These are phyloP conservation scores for Candida suzukii DNA, from an alignment of 805 yeast species.

Conservation along the genomic window DNA sequence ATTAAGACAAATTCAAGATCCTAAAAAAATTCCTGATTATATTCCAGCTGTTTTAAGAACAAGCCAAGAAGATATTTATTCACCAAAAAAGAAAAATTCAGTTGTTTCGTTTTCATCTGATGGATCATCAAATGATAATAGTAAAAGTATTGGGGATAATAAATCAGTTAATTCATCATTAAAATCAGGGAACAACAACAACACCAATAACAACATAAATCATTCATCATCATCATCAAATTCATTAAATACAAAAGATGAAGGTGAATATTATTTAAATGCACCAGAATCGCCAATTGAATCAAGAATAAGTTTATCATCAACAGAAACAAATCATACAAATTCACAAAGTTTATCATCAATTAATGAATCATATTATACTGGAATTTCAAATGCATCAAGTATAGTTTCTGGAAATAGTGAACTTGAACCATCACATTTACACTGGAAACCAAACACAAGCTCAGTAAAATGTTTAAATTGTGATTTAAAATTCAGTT, in stretches of 20 bases:
- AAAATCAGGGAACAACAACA: too few relatives aligned
- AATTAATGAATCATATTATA: not conserved
- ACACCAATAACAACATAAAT: too few relatives aligned
- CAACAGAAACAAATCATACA: too few relatives aligned
- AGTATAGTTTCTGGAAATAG: too few relatives aligned
- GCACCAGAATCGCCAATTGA: too few relatives aligned
- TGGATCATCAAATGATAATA: not conserved
- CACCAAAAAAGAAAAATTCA: not conserved
- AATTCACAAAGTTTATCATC: too few relatives aligned
- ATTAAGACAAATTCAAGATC: constrained; percentile 36
- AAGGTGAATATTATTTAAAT: too few relatives aligned
- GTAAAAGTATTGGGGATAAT: not conserved
- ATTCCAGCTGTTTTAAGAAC: constrained; percentile 50
- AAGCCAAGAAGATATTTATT: not conserved
- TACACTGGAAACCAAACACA: constrained; percentile 45
- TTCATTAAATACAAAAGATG: too few relatives aligned
- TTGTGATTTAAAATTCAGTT: constrained; percentile 18
- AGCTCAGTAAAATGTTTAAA: constrained; percentile 29
- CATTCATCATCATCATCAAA: too few relatives aligned
- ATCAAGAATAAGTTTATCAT: too few relatives aligned
- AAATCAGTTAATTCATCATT: not conserved
- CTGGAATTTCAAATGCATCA: not conserved
- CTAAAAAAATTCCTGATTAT: constrained; percentile 38
- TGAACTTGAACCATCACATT: constrained; percentile 37
- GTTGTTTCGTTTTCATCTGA: not conserved